These are phyloP conservation scores for Magnolia officinalis DNA, from an alignment of 164 flowering plant species.

Conservation along the genomic window DNA sequence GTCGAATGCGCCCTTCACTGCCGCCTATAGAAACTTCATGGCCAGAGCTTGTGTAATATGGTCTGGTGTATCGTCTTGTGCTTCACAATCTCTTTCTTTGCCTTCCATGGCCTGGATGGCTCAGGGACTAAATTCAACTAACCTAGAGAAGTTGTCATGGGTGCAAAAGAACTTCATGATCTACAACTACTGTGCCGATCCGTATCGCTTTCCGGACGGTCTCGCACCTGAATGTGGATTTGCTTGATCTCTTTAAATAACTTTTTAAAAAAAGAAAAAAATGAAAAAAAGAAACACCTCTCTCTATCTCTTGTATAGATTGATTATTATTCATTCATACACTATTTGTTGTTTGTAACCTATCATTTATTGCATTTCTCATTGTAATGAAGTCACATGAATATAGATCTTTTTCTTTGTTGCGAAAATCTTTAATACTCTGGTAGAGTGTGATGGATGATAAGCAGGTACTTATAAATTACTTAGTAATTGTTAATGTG, in stretches of 20 bases:
- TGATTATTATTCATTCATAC: too few relatives aligned
- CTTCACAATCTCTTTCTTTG: neutral
- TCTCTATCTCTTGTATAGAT: too few relatives aligned
- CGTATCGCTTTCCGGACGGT: neutral
- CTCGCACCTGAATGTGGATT: neutral
- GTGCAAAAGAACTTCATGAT: conserved; percentile 2
- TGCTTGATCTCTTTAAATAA: neutral
- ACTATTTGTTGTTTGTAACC: too few relatives aligned
- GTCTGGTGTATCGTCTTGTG: neutral
- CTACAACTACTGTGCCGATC: neutral
- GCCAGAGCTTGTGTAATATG: conserved; percentile 1
- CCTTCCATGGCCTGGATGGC: neutral
- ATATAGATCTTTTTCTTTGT: too few relatives aligned
- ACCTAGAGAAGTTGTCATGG: neutral
- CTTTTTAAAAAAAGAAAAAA: too few relatives aligned
- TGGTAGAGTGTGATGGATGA: too few relatives aligned
- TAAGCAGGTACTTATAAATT: too few relatives aligned
- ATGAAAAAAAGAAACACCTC: too few relatives aligned
- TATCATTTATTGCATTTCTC: too few relatives aligned
- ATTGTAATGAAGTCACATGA: too few relatives aligned
- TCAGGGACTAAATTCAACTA: conserved; percentile 1
- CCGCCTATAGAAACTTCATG: conserved; percentile 1
- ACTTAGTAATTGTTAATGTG: too few relatives aligned
- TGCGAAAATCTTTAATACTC: too few relatives aligned
- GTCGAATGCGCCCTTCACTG: conserved; percentile 18